phyloP scores from a whole-genome alignment of 1,139 yeast species.

The Taphrina communis region DNA sequence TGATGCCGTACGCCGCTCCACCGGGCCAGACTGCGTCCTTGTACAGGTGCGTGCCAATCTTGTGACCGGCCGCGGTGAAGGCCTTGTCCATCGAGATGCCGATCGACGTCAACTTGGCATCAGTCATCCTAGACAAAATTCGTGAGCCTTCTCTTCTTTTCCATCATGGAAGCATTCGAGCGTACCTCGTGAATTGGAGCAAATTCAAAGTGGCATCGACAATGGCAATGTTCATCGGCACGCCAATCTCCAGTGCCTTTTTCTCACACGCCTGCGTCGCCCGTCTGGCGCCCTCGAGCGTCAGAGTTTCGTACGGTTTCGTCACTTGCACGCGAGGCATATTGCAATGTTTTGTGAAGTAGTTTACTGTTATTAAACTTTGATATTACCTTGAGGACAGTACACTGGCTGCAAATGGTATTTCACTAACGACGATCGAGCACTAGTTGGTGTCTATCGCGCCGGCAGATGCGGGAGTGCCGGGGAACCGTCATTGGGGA shows the following conservation, averaged over 20 bases:
- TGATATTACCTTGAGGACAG: no score
- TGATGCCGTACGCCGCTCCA: constrained; percentile 38
- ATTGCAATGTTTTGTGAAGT: no score
- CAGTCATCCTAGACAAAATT: constrained; percentile 15
- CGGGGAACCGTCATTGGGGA: not conserved
- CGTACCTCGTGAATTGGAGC: constrained; percentile 25
- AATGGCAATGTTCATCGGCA: constrained; percentile 40
- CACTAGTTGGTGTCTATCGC: no score
- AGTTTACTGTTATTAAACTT: no score
- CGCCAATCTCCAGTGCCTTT: constrained; percentile 33
- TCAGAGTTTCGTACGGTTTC: constrained; percentile 12
- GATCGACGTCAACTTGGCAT: constrained; percentile 36
- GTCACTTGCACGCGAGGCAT: constrained; percentile 19
- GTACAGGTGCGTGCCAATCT: constrained; percentile 23
- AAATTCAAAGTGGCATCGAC: constrained; percentile 31
- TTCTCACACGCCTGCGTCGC: constrained; percentile 31
- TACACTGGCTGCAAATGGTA: no score
- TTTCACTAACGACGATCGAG: no score
- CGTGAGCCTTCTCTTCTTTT: not conserved
- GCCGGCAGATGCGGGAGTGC: constrained; percentile 8
- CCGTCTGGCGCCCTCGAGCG: constrained; percentile 33
- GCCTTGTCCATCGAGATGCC: constrained; percentile 39
- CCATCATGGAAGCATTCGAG: not conserved
- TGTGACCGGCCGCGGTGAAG: constrained; percentile 38
- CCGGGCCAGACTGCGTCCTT: constrained; percentile 40